Percentiles rank a stretch among this genome's conserved stretches.
Evolutionary conservation across 2,329 filamentous ascomycete species (phyloP).

Genomic region (Monilinia polystroma): DNA sequence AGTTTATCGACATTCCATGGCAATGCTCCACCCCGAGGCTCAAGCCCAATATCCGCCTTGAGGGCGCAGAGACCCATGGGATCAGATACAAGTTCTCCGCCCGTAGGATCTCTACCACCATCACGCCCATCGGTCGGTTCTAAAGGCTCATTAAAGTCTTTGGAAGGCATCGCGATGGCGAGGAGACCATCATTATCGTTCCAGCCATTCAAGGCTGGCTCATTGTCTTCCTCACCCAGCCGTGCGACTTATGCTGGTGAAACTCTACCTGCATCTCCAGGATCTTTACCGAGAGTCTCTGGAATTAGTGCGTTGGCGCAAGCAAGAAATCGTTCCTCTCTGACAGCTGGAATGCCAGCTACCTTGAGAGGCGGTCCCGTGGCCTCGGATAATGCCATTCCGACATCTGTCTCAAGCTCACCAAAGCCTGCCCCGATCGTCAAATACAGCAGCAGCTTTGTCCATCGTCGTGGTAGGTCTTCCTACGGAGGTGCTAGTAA

Average conservation of each 20-base stretch:
- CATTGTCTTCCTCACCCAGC: constrained; percentile 84
- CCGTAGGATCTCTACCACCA: constrained; percentile 51
- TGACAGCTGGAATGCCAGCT: constrained; percentile 73
- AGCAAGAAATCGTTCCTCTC: constrained; percentile 66
- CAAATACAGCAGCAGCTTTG: constrained; percentile 92
- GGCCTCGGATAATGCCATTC: constrained; percentile 58
- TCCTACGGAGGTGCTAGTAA: constrained; percentile 74
- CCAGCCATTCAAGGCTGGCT: constrained; percentile 94
- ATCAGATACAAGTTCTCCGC: constrained; percentile 59
- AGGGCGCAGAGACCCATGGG: constrained; percentile 63
- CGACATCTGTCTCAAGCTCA: constrained; percentile 69
- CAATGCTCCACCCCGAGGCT: constrained; percentile 71
- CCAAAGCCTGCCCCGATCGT: constrained; percentile 76
- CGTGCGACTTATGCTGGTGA: constrained; percentile 39
- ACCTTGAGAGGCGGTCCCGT: constrained; percentile 66
- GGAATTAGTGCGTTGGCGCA: constrained; percentile 53
- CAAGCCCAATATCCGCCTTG: constrained; percentile 82
- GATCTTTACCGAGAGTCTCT: constrained; percentile 51
- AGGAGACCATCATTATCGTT: constrained; percentile 85
- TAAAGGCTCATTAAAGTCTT: constrained; percentile 42
- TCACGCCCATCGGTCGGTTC: constrained; percentile 38
- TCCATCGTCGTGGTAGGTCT: constrained; percentile 74
- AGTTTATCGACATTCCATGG: constrained; percentile 88
- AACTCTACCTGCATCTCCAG: constrained; percentile 53
- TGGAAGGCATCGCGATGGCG: constrained; percentile 52